Conservation (phyloP, 139 green algal genomes). For the Volvox reticuliferus region DNA sequence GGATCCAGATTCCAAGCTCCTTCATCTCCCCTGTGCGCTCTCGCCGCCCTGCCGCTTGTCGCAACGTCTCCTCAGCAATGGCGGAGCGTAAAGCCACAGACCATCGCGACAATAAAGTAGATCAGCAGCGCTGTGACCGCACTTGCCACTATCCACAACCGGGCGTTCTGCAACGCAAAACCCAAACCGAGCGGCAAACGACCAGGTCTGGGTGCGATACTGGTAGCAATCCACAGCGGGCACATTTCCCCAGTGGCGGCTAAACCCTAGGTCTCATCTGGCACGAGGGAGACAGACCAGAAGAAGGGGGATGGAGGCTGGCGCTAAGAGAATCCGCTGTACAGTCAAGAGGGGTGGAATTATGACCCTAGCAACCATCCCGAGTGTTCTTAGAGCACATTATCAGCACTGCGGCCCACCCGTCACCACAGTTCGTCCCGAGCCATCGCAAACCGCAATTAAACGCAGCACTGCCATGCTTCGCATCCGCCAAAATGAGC, state of each 20-base stretch:
- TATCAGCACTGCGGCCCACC: too few relatives aligned
- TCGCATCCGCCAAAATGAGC: neutral
- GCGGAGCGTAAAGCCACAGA: constrained; percentile 71
- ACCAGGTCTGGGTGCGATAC: neutral
- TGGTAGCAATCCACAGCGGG: neutral
- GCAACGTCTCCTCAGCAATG: constrained; percentile 42
- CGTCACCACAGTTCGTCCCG: too few relatives aligned
- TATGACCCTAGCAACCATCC: too few relatives aligned
- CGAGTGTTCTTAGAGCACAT: too few relatives aligned
- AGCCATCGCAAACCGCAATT: too few relatives aligned
- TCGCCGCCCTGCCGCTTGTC: neutral
- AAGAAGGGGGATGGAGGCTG: neutral
- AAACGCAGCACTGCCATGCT: too few relatives aligned
- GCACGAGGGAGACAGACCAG: neutral
- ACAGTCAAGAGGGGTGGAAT: too few relatives aligned
- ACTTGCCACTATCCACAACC: constrained; percentile 64
- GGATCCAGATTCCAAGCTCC: too few relatives aligned
- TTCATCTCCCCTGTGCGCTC: neutral
- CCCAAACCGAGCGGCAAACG: neutral
- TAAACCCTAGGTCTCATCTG: neutral
- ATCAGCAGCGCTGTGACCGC: constrained; percentile 62
- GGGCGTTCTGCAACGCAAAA: constrained; percentile 61
- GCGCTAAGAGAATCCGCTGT: neutral
- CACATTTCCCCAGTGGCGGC: neutral
- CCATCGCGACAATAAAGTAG: constrained; percentile 71